These are phyloP conservation scores for Coprinellus micaceus DNA, from an alignment of 768 basidiomycete species.

Conservation along the genomic window DNA sequence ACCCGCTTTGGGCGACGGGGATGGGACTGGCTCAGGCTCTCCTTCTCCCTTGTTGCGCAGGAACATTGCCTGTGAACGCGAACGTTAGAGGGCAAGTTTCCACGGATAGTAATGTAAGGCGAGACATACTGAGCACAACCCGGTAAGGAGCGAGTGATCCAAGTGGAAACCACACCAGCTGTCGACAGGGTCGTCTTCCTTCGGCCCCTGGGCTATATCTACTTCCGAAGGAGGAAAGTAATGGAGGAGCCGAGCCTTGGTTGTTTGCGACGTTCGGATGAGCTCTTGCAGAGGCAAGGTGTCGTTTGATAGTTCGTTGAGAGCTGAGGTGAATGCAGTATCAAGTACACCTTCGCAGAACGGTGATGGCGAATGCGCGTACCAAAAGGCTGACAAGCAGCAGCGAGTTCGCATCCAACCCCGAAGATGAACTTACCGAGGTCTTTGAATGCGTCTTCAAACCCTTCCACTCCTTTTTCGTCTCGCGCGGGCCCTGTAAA, in stretches of 20 bases:
- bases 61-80: conserved; percentile 69
- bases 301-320: conserved; percentile 60
- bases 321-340: conserved; percentile 37
- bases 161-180: conserved; percentile 95
- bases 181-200: conserved; percentile 67
- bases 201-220: conserved; percentile 20
- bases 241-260: conserved; percentile 92
- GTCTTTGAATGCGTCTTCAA: conserved; percentile 85
- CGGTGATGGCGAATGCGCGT: conserved; percentile 11
- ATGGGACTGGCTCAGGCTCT: conserved; percentile 47
- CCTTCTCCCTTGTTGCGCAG: conserved; percentile 45
- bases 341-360: too few species aligned
- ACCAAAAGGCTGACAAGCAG: conserved; percentile 92
- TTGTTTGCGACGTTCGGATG: conserved; percentile 74
- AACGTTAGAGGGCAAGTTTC: neutral
- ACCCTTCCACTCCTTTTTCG: conserved; percentile 63
- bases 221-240: conserved; percentile 77
- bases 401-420: conserved; percentile 77
- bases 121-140: conserved; percentile 74
- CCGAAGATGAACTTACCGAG: conserved; percentile 79
- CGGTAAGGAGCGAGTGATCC: conserved; percentile 89
- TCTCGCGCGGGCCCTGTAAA: conserved; percentile 58
- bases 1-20: conserved; percentile 77
- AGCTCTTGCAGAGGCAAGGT: conserved; percentile 67
- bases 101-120: neutral